Evolutionary conservation across 352 stramenopile species (phyloP).

Genomic region (Phytophthora podocarpi): DNA sequence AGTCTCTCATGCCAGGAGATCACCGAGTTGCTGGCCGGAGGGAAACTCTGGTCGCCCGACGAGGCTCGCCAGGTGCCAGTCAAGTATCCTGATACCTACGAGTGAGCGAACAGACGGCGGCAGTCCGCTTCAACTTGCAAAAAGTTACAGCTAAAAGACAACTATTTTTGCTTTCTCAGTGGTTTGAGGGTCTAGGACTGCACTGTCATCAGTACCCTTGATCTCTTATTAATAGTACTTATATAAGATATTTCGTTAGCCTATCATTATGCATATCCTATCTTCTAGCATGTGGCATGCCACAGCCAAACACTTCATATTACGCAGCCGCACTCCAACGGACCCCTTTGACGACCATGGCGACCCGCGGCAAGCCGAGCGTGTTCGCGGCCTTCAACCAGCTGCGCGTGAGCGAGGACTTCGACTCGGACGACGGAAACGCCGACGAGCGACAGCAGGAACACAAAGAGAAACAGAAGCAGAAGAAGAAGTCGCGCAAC

Average conservation of each 20-base stretch:
- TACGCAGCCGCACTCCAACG: neutral
- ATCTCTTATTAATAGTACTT: no score
- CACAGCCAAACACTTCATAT: slow-evolving; percentile 31
- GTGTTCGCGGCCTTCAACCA: slow-evolving; percentile 74
- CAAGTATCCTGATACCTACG: slow-evolving; percentile 81
- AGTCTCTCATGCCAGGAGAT: slow-evolving; percentile 78
- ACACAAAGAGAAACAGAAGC: slow-evolving; percentile 66
- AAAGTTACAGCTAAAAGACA: slow-evolving; percentile 13
- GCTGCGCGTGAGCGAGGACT: slow-evolving; percentile 43
- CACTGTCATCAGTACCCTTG: neutral
- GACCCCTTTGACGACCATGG: slow-evolving; percentile 31
- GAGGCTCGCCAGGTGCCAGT: slow-evolving; percentile 59
- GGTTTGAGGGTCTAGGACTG: no score
- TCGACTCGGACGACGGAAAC: slow-evolving; percentile 54
- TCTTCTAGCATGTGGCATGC: slow-evolving; percentile 1
- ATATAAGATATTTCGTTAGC: no score
- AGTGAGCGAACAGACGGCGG: slow-evolving; percentile 32
- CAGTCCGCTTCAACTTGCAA: slow-evolving; percentile 20
- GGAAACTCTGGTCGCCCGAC: slow-evolving; percentile 80
- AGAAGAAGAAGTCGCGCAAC: slow-evolving; percentile 73
- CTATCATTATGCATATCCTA: no score
- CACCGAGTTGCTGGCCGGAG: slow-evolving; percentile 64
- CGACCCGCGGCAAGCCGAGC: slow-evolving; percentile 61
- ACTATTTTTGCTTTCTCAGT: slow-evolving; percentile 17
- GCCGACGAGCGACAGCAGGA: slow-evolving; percentile 59